Percentiles rank a stretch among this genome's conserved stretches.
phyloP scores from a whole-genome alignment of 352 stramenopile species.

The Phytophthora chlamydospora region DNA sequence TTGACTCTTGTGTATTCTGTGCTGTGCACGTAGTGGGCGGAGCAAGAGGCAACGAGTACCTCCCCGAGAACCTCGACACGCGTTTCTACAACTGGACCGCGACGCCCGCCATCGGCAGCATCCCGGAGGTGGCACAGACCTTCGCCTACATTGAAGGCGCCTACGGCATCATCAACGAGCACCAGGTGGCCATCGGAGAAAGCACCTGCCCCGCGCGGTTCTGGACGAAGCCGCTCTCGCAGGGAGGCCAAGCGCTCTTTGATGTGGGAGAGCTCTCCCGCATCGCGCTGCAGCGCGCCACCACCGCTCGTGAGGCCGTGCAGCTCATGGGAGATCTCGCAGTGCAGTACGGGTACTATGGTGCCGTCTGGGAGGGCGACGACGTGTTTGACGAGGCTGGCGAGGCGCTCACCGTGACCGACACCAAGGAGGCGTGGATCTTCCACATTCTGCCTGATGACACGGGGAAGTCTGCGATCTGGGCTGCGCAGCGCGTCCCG shows the following conservation, averaged over 20 bases:
- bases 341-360: constrained; percentile 94
- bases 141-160: constrained; percentile 83
- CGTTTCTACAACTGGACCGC: constrained; percentile 74
- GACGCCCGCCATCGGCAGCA: constrained; percentile 65
- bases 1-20: constrained; percentile 2
- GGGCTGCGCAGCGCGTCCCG: constrained; percentile 92
- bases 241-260: constrained; percentile 89
- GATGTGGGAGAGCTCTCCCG: constrained; percentile 87
- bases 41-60: constrained; percentile 66
- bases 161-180: constrained; percentile 87
- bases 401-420: constrained; percentile 91
- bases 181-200: constrained; percentile 82
- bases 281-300: constrained; percentile 88
- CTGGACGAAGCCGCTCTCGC: constrained; percentile 56
- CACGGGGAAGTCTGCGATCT: constrained; percentile 92
- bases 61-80: constrained; percentile 66
- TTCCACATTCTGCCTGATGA: constrained; percentile 96
- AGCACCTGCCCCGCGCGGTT: constrained; percentile 80
- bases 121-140: constrained; percentile 66
- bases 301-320: constrained; percentile 81
- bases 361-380: constrained; percentile 79
- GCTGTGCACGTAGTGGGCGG: constrained; percentile 47
- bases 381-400: constrained; percentile 73
- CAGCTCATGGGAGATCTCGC: constrained; percentile 94
- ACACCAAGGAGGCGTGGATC: constrained; percentile 93